These are phyloP conservation scores for Paramecium tetraurelia DNA, from an alignment of 73 alveolate genomes.

Conservation along the genomic window DNA sequence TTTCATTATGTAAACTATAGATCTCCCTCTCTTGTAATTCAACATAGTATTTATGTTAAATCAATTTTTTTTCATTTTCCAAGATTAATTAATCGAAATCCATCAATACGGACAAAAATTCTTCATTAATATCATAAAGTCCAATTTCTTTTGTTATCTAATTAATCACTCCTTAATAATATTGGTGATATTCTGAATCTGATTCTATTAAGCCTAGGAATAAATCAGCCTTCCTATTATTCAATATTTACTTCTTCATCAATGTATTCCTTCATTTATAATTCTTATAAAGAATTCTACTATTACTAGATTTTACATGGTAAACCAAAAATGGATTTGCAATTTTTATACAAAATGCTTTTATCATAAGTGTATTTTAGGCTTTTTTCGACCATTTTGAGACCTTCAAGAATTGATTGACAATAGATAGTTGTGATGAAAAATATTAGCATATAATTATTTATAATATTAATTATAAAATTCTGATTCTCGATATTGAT, in stretches of 20 bases:
- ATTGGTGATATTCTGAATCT: neutral
- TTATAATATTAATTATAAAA: neutral
- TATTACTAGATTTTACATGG: neutral
- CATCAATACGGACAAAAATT: neutral
- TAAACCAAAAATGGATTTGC: neutral
- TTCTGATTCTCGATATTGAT: neutral
- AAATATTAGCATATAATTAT: neutral
- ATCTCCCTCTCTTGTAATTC: neutral
- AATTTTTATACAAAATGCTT: neutral
- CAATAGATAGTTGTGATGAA: neutral
- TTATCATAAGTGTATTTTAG: neutral
- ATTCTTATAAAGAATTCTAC: neutral
- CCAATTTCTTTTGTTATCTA: neutral
- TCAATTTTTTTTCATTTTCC: neutral
- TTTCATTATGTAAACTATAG: neutral
- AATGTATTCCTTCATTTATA: neutral
- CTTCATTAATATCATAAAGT: neutral
- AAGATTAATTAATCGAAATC: neutral
- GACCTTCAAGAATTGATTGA: neutral
- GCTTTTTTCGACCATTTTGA: neutral
- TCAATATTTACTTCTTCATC: neutral
- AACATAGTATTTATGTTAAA: neutral
- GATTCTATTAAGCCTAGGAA: neutral
- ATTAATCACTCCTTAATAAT: neutral
- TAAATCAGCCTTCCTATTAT: neutral